Percentiles rank a stretch among this genome's conserved stretches.
Evolutionary conservation across 345 rosid genomes (phyloP).

Genomic region (Adansonia digitata): DNA sequence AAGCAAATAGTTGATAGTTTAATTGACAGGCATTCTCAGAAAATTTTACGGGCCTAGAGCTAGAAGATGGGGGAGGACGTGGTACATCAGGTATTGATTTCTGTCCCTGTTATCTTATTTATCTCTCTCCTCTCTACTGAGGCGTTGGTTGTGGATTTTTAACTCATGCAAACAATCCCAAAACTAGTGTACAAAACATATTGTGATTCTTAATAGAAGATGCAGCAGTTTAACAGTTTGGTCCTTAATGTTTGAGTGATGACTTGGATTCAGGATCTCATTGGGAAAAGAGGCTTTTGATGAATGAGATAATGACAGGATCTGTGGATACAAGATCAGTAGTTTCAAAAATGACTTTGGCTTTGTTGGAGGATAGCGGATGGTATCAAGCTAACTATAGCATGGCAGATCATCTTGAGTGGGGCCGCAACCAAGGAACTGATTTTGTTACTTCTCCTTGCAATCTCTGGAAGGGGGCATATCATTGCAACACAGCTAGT

Average conservation of each 20-base stretch:
- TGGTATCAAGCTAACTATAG: conserved; percentile 99
- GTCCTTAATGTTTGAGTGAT: conserved; percentile 8
- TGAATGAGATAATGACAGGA: conserved; percentile 99
- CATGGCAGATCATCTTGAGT: conserved; percentile 94
- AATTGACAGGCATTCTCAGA: conserved; percentile 78
- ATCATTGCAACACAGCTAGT: conserved; percentile 88
- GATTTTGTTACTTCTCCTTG: conserved; percentile 87
- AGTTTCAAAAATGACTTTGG: conserved; percentile 96
- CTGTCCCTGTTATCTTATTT: neutral
- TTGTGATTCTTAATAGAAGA: neutral
- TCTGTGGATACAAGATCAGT: conserved; percentile 98
- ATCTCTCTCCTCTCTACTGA: neutral
- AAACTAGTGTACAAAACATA: neutral
- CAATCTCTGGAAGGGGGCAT: conserved; percentile 95
- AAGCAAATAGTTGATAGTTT: conserved; percentile 3
- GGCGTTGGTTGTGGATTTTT: neutral
- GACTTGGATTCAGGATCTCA: conserved; percentile 66
- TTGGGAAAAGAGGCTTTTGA: conserved; percentile 97
- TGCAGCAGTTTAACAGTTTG: neutral
- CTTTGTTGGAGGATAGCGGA: conserved; percentile 95
- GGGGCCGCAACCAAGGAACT: conserved; percentile 98
- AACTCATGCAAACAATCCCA: neutral
- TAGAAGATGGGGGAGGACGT: conserved; percentile 99
- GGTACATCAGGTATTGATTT: conserved; percentile 77
- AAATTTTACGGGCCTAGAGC: conserved; percentile 94